Evolutionary conservation across 768 basidiomycete species (phyloP).

Genomic region (Neoboletus magnificus): DNA sequence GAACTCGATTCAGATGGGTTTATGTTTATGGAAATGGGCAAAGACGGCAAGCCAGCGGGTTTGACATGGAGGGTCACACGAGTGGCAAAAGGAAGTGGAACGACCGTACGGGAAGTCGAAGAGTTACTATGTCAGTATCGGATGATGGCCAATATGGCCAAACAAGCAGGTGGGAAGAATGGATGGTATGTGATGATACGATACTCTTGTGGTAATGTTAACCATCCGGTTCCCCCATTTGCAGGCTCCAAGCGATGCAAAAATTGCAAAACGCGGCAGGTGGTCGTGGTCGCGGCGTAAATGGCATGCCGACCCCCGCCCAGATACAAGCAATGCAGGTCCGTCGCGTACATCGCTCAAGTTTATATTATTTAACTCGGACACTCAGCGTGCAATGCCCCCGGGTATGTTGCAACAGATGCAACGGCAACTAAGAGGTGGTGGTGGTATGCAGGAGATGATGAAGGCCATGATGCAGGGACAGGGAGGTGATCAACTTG

Average conservation of each 20-base stretch:
- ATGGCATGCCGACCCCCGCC: slow-evolving; percentile 87
- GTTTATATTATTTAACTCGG: slow-evolving; percentile 4
- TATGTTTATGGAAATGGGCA: slow-evolving; percentile 80
- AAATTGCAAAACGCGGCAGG: slow-evolving; percentile 89
- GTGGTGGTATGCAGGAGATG: slow-evolving; percentile 95
- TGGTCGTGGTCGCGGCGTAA: slow-evolving; percentile 81
- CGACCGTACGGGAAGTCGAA: slow-evolving; percentile 96
- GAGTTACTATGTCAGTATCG: slow-evolving; percentile 94
- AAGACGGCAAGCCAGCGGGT: slow-evolving; percentile 80
- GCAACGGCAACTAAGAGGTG: slow-evolving; percentile 74
- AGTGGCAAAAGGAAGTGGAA: slow-evolving; percentile 92
- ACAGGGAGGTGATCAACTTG: slow-evolving; percentile 82
- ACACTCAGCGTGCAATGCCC: slow-evolving; percentile 77
- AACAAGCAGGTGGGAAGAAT: slow-evolving; percentile 95
- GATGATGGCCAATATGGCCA: slow-evolving; percentile 99
- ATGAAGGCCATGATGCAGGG: slow-evolving; percentile 98
- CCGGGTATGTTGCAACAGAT: slow-evolving; percentile 95
- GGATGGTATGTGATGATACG: slow-evolving; percentile 60
- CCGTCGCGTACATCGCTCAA: slow-evolving; percentile 23
- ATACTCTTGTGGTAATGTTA: background rate
- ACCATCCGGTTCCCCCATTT: background rate
- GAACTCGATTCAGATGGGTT: slow-evolving; percentile 96
- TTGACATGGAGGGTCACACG: slow-evolving; percentile 88
- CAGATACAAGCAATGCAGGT: slow-evolving; percentile 96
- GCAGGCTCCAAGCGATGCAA: slow-evolving; percentile 81